phyloP scores from a whole-genome alignment of 2,329 filamentous ascomycete genomes.

The Intubia oerlemansii region DNA sequence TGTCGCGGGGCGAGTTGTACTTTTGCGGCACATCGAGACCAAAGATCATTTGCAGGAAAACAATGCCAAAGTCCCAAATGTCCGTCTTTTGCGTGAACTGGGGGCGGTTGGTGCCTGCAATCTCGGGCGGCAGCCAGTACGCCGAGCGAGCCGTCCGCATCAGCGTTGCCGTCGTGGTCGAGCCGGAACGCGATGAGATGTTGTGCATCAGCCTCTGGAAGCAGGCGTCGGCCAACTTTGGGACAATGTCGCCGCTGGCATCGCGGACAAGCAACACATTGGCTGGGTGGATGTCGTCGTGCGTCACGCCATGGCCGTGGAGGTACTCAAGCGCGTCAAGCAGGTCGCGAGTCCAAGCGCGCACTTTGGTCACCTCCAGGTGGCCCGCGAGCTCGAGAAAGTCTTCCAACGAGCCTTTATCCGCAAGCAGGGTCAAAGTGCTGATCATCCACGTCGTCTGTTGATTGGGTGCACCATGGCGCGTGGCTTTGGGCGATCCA shows the following conservation, averaged over 20 bases:
- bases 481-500: no score
- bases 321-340: slow-evolving; percentile 76
- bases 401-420: slow-evolving; percentile 66
- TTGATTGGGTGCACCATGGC: no score
- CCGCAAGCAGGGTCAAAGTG: slow-evolving; percentile 54
- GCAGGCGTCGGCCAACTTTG: slow-evolving; percentile 54
- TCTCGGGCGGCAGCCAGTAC: slow-evolving; percentile 69
- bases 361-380: slow-evolving; percentile 52
- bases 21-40: slow-evolving; percentile 56
- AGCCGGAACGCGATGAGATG: slow-evolving; percentile 27
- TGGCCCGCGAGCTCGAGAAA: slow-evolving; percentile 59
- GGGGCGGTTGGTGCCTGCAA: slow-evolving; percentile 37
- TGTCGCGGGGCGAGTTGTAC: slow-evolving; percentile 55
- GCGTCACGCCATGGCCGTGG: slow-evolving; percentile 65
- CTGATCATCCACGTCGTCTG: slow-evolving; percentile 45
- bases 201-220: slow-evolving; percentile 48
- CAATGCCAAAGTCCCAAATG: slow-evolving; percentile 83
- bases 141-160: slow-evolving; percentile 47
- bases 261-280: slow-evolving; percentile 63
- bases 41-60: slow-evolving; percentile 87
- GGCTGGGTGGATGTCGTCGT: slow-evolving; percentile 60
- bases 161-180: slow-evolving; percentile 27
- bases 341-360: slow-evolving; percentile 80
- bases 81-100: slow-evolving; percentile 63
- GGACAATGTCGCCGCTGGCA: slow-evolving; percentile 42